A percentile compares a stretch with the other conserved stretches of the same genome.
phyloP scores from a whole-genome alignment of 2,329 filamentous ascomycete genomes.

The Botrytis deweyae region DNA sequence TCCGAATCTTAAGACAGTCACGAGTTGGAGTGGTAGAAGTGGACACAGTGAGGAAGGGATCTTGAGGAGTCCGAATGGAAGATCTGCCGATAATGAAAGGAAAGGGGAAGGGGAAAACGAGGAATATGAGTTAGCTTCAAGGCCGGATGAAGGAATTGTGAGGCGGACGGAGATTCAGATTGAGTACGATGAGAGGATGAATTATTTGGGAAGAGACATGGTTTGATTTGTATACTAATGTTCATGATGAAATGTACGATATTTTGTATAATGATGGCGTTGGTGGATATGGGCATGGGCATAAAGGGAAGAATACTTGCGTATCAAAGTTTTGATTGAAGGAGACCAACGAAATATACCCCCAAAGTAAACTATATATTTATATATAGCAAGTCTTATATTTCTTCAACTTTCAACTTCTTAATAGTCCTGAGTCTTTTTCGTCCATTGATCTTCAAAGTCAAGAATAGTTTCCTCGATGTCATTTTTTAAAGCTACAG shows the following conservation, averaged over 20 bases:
- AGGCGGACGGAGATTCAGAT: neutral
- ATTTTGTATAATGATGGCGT: neutral
- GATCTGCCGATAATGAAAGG: neutral
- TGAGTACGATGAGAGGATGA: neutral
- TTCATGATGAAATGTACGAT: neutral
- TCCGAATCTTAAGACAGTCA: neutral
- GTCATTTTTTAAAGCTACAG: no score
- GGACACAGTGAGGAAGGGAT: neutral
- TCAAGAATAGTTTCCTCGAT: neutral
- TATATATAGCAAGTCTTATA: neutral
- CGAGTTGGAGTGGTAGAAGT: neutral
- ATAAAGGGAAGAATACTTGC: neutral
- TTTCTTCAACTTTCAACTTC: neutral
- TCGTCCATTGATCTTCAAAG: neutral
- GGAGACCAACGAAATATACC: neutral
- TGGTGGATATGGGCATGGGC: neutral
- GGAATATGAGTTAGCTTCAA: neutral
- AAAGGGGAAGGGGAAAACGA: neutral
- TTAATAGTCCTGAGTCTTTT: neutral
- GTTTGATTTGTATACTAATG: neutral
- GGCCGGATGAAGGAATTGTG: neutral
- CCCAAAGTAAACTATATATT: neutral
- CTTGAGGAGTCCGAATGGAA: neutral
- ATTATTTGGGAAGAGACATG: neutral
- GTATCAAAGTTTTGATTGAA: neutral